These are phyloP conservation scores for Capsicum pubescens DNA, from an alignment of 257 asterid genomes.

Conservation along the genomic window DNA sequence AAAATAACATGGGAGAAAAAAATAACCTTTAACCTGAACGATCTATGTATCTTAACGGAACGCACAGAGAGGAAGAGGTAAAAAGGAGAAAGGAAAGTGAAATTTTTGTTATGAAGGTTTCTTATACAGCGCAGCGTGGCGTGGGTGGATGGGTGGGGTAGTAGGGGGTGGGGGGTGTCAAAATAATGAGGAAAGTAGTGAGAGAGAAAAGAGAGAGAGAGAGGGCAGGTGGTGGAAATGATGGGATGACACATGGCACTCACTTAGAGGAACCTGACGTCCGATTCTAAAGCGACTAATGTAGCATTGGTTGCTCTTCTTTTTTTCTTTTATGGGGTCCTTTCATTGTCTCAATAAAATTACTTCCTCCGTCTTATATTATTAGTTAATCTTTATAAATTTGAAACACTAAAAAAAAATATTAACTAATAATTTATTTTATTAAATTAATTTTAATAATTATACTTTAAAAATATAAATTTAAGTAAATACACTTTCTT, in stretches of 20 bases:
- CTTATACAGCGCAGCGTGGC: neutral
- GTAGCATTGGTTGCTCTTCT: neutral
- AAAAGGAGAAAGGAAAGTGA: neutral
- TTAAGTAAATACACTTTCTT: no score
- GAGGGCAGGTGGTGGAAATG: slow-evolving; percentile 4
- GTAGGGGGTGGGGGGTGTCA: neutral
- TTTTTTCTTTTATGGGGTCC: neutral
- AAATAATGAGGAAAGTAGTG: neutral
- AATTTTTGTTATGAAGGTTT: neutral
- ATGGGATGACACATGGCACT: slow-evolving; percentile 26
- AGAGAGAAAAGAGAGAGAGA: neutral
- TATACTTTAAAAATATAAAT: no score
- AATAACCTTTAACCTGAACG: neutral
- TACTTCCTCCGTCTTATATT: no score
- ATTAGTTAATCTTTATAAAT: no score
- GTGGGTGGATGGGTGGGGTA: neutral
- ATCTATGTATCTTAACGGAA: neutral
- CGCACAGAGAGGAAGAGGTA: neutral
- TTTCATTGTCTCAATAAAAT: no score
- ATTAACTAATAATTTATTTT: no score
- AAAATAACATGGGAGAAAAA: no score
- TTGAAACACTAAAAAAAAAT: no score
- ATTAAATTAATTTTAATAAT: no score
- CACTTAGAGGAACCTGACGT: neutral
- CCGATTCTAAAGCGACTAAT: slow-evolving; percentile 30